Base-by-base conservation (phyloP, 441 rosid species). In the Erodium trifolium region DNA sequence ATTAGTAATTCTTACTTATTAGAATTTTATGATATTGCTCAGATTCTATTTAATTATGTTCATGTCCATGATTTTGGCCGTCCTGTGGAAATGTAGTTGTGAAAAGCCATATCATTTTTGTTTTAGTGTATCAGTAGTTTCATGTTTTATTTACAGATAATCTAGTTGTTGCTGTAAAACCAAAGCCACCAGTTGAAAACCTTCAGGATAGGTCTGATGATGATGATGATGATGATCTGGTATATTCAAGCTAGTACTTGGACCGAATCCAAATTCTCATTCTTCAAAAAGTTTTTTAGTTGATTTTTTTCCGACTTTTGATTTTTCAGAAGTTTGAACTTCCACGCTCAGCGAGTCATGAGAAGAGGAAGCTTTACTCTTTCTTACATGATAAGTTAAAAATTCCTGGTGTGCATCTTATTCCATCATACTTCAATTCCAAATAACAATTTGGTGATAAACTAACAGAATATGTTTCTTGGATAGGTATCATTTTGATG, bases 401-500 rank as follows among this genome's bases (percentile, higher is more conserved):
- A 81, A 73, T 92, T 70, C 94, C 96, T 34, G 90, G 98, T 89
- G 69, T 82, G 78, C 70, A 68, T 77, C 69, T 19, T 27, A 51
- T 78, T 63, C 29, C 67, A 63, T 9, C 65, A 13, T 29, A 69
- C 68, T 63, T 70, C 29, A 74, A 69, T 57, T 59, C 5, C 41
- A 41, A 70, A 35, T 35, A 9, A 70, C 12, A 31, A 16, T 13
- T 45, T 78, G 16, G 76, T 79, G 76, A 80, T 77, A 16, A 23
- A 57, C 70, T 73, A 7, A 70, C 68, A 67, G 53, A 59, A 77
- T 68, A 51, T 78, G 70, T 70, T 72, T 66, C 55, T 67, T 78
- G 75, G 67, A 63, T 78, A 92, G 96, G 87, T 82, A 82, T 92
- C 78, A 78, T 92, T 75, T 80, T 89, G 81, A 82, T 86, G 88